These are phyloP conservation scores for Daldinia sp. DNA, from an alignment of 2,329 filamentous ascomycete genomes.

Conservation along the genomic window DNA sequence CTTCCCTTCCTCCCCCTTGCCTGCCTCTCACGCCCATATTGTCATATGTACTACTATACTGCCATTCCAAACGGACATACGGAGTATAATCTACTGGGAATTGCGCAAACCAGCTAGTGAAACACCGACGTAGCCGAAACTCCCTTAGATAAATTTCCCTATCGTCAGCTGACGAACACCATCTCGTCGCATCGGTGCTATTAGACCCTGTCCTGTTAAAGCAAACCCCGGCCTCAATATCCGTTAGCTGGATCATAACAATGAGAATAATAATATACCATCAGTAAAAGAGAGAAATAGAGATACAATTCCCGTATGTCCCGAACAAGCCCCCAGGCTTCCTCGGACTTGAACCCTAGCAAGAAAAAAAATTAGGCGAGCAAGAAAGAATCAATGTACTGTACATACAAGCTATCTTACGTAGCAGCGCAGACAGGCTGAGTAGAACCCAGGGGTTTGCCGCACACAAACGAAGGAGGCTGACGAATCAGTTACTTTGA, in stretches of 20 bases:
- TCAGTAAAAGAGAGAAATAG: constrained; percentile 15
- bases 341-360: constrained; percentile 24
- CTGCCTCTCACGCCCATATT: not conserved
- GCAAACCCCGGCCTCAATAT: constrained; percentile 31
- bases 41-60: constrained; percentile 6
- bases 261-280: constrained; percentile 27
- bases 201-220: constrained; percentile 29
- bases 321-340: constrained; percentile 20
- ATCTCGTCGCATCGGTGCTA: constrained; percentile 37
- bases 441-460: constrained; percentile 34
- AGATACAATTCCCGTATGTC: constrained; percentile 29
- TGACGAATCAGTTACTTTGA: constrained; percentile 35
- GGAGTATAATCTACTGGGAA: constrained; percentile 30
- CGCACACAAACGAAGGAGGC: constrained; percentile 36
- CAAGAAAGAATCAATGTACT: constrained; percentile 27
- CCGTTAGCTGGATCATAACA: constrained; percentile 22
- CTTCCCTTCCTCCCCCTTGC: not conserved
- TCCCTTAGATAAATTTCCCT: constrained; percentile 24
- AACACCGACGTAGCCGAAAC: constrained; percentile 37
- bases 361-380: constrained; percentile 7
- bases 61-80: constrained; percentile 30
- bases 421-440: constrained; percentile 37
- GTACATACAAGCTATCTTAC: constrained; percentile 33
- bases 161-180: constrained; percentile 44
- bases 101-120: constrained; percentile 31